Percentiles rank a stretch among this genome's conserved stretches.
phyloP scores from a whole-genome alignment of 2,329 filamentous ascomycete genomes.

The Xylariaceae sp. region DNA sequence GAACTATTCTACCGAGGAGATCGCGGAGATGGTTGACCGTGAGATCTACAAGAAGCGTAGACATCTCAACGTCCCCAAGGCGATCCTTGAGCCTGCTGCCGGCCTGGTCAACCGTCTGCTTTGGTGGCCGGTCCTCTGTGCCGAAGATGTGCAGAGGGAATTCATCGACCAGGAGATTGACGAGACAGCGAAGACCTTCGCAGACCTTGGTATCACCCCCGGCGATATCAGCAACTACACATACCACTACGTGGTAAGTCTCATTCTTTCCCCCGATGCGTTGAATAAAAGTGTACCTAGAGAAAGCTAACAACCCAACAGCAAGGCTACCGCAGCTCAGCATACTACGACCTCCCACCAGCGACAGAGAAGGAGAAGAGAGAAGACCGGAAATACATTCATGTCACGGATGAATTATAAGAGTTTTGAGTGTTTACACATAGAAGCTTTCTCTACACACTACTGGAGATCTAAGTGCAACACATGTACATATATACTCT shows the following conservation, averaged over 20 bases:
- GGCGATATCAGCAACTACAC: constrained; percentile 80
- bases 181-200: constrained; percentile 86
- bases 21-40: constrained; percentile 79
- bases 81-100: constrained; percentile 68
- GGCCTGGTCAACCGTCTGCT: constrained; percentile 71
- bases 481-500: constrained; percentile 37
- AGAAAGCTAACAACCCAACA: constrained; percentile 35
- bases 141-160: constrained; percentile 84
- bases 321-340: constrained; percentile 85
- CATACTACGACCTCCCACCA: constrained; percentile 89
- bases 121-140: constrained; percentile 83
- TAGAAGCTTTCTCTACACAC: constrained; percentile 18
- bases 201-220: constrained; percentile 84
- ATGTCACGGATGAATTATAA: constrained; percentile 84
- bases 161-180: constrained; percentile 93
- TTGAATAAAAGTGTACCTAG: not conserved
- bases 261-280: not conserved
- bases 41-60: constrained; percentile 88
- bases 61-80: constrained; percentile 86
- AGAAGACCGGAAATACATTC: constrained; percentile 95
- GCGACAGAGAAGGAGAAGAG: constrained; percentile 90
- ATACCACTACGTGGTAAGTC: constrained; percentile 86
- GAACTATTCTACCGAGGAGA: constrained; percentile 83
- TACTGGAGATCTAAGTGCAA: constrained; percentile 19
- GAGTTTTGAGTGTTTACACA: constrained; percentile 24